Base-by-base conservation (phyloP, 306 rosid species). In the Fagus sylvatica region DNA sequence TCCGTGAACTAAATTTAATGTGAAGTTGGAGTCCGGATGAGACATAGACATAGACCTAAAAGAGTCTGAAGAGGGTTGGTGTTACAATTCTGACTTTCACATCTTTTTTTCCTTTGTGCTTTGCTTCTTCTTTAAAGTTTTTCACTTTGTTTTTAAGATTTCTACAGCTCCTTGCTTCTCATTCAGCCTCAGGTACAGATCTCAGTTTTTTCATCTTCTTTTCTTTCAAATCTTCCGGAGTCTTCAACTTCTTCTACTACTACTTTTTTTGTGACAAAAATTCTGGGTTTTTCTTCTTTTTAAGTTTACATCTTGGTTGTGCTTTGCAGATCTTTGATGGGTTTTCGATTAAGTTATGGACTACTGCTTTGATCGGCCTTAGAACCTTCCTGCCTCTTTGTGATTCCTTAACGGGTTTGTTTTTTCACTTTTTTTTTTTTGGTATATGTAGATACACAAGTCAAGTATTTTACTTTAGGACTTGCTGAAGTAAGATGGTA, bases 1-100 rank as follows among this genome's bases (percentile, higher is more conserved):
- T 46, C 51, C 73, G 61, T 85, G 81, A 90, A 86, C 83, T 77
- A 73, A 72, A 85, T 86, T 90, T 80, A 88, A 90, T 71, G 78
- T 78, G 79, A 74, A 53, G 75, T 87, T 90, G 86, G 84, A 80
- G 89, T 90, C 95, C 92, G 91, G 79, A 36, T 73, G 53, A 46
- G 59, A 60, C 71, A 76, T 74, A 77, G 68, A 59, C 46, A 40
- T 11, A 74, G 48, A 73, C 73, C 74, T 37, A 69, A 69, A 49
- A 80, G 46, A 69, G 13, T 30, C 53, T 32, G 64, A 61, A 11
- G 73, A 61, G 39, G 37, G 86, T 67, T 41, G 73, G 65, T 77
- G 86, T 75, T 81, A 41, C 72, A 80, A 72, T 87, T 81, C 81
- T 88, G 90, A 88, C 92, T 83, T 78, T 75, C 36, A 81, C 83